Conservation (phyloP, 257 asterid species). For the Plectranthus barbatus region DNA sequence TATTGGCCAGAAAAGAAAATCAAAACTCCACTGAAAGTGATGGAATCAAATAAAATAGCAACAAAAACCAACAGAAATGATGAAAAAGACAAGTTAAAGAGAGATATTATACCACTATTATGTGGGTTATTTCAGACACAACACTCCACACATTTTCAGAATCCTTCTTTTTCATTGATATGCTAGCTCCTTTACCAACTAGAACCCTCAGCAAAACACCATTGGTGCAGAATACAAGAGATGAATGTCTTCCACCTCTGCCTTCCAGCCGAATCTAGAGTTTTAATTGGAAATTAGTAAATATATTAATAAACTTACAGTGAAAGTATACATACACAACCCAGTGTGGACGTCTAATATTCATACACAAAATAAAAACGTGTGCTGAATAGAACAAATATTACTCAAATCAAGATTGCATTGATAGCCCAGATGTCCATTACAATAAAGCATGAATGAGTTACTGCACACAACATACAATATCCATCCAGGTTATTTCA, state of each 20-base stretch:
- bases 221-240: slow-evolving; percentile 86
- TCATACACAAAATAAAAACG: slow-evolving; percentile 6
- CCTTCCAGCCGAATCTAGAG: slow-evolving; percentile 81
- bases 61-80: no score
- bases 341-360: background rate
- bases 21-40: background rate
- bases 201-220: slow-evolving; percentile 76
- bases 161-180: slow-evolving; percentile 21
- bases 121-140: slow-evolving; percentile 69
- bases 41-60: no score
- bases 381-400: background rate
- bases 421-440: background rate
- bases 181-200: slow-evolving; percentile 35
- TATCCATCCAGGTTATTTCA: background rate
- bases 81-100: slow-evolving; percentile 5
- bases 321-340: background rate
- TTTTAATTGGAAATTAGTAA: slow-evolving; percentile 11
- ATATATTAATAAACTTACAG: slow-evolving; percentile 3
- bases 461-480: background rate
- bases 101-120: slow-evolving; percentile 66
- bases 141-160: slow-evolving; percentile 23
- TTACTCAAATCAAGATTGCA: background rate
- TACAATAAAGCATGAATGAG: background rate
- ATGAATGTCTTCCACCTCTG: slow-evolving; percentile 85
- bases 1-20: background rate